phyloP scores from a whole-genome alignment of 768 basidiomycete species.

The Boletus sp. region DNA sequence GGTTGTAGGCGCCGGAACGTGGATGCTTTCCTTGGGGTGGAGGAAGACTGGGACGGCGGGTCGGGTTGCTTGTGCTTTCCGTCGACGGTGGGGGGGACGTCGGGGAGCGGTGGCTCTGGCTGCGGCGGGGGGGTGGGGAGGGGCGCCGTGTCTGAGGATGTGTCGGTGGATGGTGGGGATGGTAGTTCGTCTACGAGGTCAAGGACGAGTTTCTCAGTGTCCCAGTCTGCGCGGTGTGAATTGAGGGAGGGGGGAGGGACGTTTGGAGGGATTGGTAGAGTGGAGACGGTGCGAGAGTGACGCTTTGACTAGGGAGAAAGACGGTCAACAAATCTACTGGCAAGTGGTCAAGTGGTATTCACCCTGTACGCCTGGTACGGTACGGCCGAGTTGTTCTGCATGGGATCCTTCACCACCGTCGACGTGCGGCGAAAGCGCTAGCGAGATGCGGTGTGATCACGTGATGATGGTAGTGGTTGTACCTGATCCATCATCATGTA shows the following conservation, averaged over 20 bases:
- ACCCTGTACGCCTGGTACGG: constrained; percentile 54
- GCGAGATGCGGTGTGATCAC: constrained; percentile 4
- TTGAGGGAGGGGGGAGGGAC: constrained; percentile 18
- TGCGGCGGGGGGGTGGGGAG: background rate
- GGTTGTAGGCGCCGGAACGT: constrained; percentile 55
- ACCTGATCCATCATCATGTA: constrained; percentile 15
- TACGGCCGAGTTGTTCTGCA: constrained; percentile 29
- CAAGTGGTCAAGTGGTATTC: background rate
- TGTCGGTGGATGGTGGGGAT: background rate
- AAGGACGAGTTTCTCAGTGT: constrained; percentile 21
- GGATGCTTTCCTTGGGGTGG: constrained; percentile 36
- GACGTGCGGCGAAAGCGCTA: too few relatives aligned
- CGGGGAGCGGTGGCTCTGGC: background rate
- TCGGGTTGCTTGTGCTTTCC: constrained; percentile 9
- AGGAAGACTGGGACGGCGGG: constrained; percentile 1
- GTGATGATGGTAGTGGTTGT: constrained; percentile 4
- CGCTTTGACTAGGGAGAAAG: constrained; percentile 45
- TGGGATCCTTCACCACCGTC: background rate
- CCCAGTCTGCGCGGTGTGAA: constrained; percentile 13
- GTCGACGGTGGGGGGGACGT: constrained; percentile 1
- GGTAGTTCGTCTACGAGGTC: background rate
- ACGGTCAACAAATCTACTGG: background rate
- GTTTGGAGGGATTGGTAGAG: constrained; percentile 23
- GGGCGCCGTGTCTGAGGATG: background rate
- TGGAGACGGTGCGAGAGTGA: constrained; percentile 42